Conservation (phyloP, 2,329 filamentous ascomycete genomes). For the Nemania diffusa region DNA sequence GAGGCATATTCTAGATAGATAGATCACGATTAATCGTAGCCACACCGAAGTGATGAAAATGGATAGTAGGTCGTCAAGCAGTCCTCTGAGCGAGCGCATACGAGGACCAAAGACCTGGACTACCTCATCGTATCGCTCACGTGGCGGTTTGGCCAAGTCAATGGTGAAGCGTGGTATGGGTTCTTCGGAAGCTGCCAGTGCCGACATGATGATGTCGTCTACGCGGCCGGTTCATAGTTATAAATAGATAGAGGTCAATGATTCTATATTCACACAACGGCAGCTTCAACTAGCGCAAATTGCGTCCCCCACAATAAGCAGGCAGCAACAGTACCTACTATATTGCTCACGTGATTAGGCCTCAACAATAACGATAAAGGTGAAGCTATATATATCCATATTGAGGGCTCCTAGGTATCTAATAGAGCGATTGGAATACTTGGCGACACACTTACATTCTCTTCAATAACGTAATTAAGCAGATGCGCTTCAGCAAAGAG, state of each 20-base stretch:
- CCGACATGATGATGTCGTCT: constrained; percentile 25
- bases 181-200: constrained; percentile 3
- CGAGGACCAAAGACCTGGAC: constrained; percentile 57
- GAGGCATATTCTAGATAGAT: constrained; percentile 50
- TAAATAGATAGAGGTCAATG: no score
- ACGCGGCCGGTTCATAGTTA: background rate
- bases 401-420: no score
- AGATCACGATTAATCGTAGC: constrained; percentile 44
- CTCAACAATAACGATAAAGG: background rate
- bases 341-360: background rate
- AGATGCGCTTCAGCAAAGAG: no score
- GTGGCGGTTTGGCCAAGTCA: constrained; percentile 64
- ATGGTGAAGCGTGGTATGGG: constrained; percentile 52
- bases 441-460: no score
- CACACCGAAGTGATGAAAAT: constrained; percentile 38
- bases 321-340: background rate
- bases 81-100: constrained; percentile 55
- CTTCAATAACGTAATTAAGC: no score
- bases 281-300: background rate
- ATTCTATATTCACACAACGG: background rate
- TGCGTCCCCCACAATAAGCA: background rate
- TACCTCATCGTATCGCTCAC: constrained; percentile 61
- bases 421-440: no score
- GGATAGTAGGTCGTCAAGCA: constrained; percentile 63
- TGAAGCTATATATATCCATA: no score